Base-by-base conservation (phyloP, 306 rosid genomes). In the Corylus avellana region DNA sequence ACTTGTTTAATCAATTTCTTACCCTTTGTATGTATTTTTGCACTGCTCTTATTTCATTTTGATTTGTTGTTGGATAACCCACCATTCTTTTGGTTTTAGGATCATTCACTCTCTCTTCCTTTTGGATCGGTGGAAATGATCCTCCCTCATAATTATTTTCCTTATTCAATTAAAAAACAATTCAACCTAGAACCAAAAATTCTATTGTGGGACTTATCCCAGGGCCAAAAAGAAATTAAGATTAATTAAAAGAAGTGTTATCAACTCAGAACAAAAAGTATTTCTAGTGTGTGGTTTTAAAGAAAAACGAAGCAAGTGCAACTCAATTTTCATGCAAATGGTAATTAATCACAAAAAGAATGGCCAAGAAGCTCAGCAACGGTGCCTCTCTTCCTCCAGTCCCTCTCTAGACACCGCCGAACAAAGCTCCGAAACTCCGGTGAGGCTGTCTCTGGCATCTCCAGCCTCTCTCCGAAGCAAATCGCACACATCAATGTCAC, bases 361-460 rank as follows among this genome's bases (percentile, higher is more conserved):
- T 92, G 91, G 1, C 63, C 69, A 50, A 90, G 91, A 86, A 92
- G 91, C 85, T 90, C 90, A 39, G 12, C 62, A 0, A 85, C 89
- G 13, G 88, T 87, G 27, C 87, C 92, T 80, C 97, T 85, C 61
- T 86, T 90, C 72, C 93, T 88, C 94, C 91, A 90, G 70, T 88
- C 92, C 88, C 88, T 90, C 84, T 89, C 92, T 66, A 92, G 78
- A 71, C 97, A 92, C 72, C 90, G 74, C 70, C 75, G 62, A 8
- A 90, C 74, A 74, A 92, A 90, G 79, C 82, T 80, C 32, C 61
- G 77, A 25, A 90, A 83, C 84, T 88, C 90, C 0, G 68, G 53
- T 0, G 92, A 81, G 0, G 90, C 87, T 16, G 72, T 89, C 64
- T 83, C 89, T 0, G 92, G 92, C 89, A 88, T 72, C 85, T 87